These are phyloP conservation scores for Chytriomyces sp. DNA, from an alignment of 192 early-diverging fungal genomes.

Conservation along the genomic window DNA sequence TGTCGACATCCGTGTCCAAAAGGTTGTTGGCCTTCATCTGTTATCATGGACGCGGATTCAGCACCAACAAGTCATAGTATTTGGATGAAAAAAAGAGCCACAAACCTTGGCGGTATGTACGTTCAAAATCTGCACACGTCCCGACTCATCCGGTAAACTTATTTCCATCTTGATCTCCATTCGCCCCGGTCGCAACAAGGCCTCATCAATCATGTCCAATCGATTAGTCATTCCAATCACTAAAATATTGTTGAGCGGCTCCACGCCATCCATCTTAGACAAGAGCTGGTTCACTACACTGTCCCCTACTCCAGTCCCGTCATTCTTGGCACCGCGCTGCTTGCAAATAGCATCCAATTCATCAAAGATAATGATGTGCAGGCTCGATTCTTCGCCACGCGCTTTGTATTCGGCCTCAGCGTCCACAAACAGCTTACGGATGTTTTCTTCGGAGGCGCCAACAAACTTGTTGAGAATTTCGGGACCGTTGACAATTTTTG, in stretches of 20 bases:
- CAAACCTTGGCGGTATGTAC: constrained; percentile 85
- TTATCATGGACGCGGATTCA: background rate
- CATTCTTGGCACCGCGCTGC: constrained; percentile 89
- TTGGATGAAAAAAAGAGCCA: background rate
- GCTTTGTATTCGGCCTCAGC: constrained; percentile 95
- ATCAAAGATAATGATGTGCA: constrained; percentile 99
- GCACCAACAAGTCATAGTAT: background rate
- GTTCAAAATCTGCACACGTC: constrained; percentile 92
- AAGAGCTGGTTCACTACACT: constrained; percentile 97
- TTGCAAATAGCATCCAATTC: constrained; percentile 99
- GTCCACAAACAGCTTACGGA: constrained; percentile 92
- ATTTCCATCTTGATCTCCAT: constrained; percentile 98
- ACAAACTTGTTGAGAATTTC: constrained; percentile 97
- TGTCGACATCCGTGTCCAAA: constrained; percentile 77
- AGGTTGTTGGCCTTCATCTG: constrained; percentile 81
- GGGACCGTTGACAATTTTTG: constrained; percentile 94
- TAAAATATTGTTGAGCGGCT: constrained; percentile 96
- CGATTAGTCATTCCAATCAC: constrained; percentile 99
- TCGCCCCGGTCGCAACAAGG: constrained; percentile 91
- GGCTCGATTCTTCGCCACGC: constrained; percentile 82
- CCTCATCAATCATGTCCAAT: constrained; percentile 98
- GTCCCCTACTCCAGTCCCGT: constrained; percentile 94
- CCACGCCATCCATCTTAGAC: constrained; percentile 99
- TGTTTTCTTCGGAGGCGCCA: constrained; percentile 94
- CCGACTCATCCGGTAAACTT: constrained; percentile 86